Evolutionary conservation across 2,329 filamentous ascomycete species (phyloP), one percentile per base, ranked within the genome.

Genomic region (Pseudopyricularia cyperi): DNA sequence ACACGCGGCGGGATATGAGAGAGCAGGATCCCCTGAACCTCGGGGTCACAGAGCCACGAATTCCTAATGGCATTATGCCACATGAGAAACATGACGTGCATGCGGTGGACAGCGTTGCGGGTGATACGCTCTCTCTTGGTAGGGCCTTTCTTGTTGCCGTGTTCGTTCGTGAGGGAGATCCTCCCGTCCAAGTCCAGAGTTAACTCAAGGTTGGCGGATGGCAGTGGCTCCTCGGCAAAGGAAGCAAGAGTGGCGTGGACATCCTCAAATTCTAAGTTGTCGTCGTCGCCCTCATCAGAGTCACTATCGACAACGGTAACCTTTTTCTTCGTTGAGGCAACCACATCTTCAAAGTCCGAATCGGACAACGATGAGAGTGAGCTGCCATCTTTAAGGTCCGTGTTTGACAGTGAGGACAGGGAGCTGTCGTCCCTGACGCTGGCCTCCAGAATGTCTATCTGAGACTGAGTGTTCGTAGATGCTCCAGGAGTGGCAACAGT

Each of bases 31-130:
- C 82, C 80, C 55, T 93, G 87, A 0, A 94, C 74, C 55, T 86
- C 79, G 3, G 75, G 65, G 59, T 97, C 87, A 58, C 87, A 87
- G 19, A 89, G 69, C 84, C 91, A 97, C 0, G 80, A 74, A 63
- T 97, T 96, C 42, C 87, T 80, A 14, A 93, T 68, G 0, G 87
- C 79, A 62, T 97, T 97, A 64, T 97, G 90, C 75, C 85, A 96
- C 54, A 98, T 76, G 15, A 98, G 71, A 51, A 82, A 79, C 63
- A 94, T 83, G 2, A 97, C 89, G 66, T 98, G 93, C 58, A 95
- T 75, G 59, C 87, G 87, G 66, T 98, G 93, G 1, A 89, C 89
- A 3, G 82, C 76, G 33, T 83, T 77, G 26, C 93, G 79, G 52
- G 91, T 85, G 55, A 82, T 78, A 50, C 88, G 80, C 62, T 96